Base-by-base conservation (phyloP, 2,329 filamentous ascomycete genomes). In the Xylaria sp. region DNA sequence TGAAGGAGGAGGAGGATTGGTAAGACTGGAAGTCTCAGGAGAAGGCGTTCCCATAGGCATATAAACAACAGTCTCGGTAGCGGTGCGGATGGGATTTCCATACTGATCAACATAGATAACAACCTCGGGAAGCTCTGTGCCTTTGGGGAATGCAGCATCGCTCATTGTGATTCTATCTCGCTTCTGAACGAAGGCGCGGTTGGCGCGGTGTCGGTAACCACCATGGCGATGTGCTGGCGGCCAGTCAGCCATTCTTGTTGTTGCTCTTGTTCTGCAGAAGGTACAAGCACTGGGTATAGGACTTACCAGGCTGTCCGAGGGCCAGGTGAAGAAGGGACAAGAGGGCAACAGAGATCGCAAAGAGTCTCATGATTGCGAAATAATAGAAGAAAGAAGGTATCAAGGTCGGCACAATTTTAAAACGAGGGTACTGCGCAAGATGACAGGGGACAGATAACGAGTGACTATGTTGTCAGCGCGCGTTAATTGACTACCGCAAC, bases 31-130 rank as follows among this genome's bases (percentile, higher is more conserved):
- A 30, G 48, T 64, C 47, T 21, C 68, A 30, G 11, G 69, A 55
- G 56, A 57, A 55, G 64, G 58, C 27, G 74, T 69, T 12, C 69
- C 59, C 53, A 67, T 61, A 34, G 74, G 72, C 47, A 75, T 67
- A 61, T 76, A 75, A 57, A 76, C 69, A 54, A 82, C 76, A n/a
- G 75, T 76, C 58, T 82, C 79, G 12, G 78, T 83, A 19, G 76
- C 75, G 7, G 82, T 85, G 48, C 81, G 82, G 68, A 89, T 71
- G 2, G 83, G 81, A n/a, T 84, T 81, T 64, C 88, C 88, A 65
- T 85, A 77, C 71, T 85, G 79, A 74, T 92, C 84, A 54, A 91
- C 86, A 78, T 86, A 91, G 73, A 91, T 84, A 32, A 89, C 83
- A 58, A 86, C 81, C 66, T 85, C 80, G 5, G 83, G 81, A 9